Base-by-base conservation (phyloP, 495 filamentous ascomycete genomes). In the Chaetomidium leptoderma region DNA sequence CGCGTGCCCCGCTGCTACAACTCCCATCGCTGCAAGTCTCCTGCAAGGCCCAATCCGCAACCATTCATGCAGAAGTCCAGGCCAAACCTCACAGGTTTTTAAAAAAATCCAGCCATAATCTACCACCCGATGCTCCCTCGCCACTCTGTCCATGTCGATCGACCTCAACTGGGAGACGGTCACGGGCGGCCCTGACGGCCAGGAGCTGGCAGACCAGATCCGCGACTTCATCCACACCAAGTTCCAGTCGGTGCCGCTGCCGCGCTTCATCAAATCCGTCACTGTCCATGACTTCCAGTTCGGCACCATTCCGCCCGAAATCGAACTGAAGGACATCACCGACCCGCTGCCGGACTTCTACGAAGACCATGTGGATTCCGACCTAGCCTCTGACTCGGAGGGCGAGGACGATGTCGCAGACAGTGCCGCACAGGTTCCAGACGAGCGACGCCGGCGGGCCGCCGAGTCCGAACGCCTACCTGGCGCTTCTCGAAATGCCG, bases 271-370 rank as follows among this genome's bases (percentile, higher is more conserved):
- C 72, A 91, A 93, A 60, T 92, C 90, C 10, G 95, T 99, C 37
- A 85, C 92, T 19, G 90, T 96, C 26, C 92, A 96, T 71, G 84
- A 88, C 40, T 99, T 99, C 67, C 86, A 92, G 23, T 97, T 99
- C 65, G 93, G 93, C 21, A 82, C 76, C 2, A 83, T 93, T 46
- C 78, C 86, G 1, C 93, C 93, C 1, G 83, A 90, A 57, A 76
- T 99, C 24, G 90, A 95, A 69, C 83, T 99, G 42, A 97, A 96
- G 73, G 92, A 97, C 64, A 89, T 99, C 57, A 92, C 92, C 65
- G 92, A 97, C 70, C 93, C 93, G 0, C 82, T 97, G 45, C 83
- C 90, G 3, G 93, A 97, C 61, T 99, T 99, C 66, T 99, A 99
- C 75, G 95, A 97, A 64, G 88, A 90, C 62, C 86, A 90, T 35